These are phyloP conservation scores for Backusella parvicylindrica DNA, from an alignment of 192 early-diverging fungal genomes.

Conservation along the genomic window DNA sequence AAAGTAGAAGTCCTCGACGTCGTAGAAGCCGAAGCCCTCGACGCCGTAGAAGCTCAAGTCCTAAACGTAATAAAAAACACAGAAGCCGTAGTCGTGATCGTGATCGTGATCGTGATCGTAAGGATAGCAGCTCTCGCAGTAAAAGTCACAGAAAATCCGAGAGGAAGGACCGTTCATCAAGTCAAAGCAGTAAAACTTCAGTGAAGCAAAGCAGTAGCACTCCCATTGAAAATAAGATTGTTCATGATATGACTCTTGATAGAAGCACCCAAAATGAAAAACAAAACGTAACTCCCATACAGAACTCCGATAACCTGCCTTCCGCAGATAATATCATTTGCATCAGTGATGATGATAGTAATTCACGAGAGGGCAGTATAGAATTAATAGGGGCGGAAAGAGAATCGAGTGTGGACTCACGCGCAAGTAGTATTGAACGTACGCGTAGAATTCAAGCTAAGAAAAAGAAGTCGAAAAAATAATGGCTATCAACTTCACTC, in stretches of 20 bases:
- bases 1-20: not conserved
- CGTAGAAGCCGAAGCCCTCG: not conserved
- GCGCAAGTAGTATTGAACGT: not conserved
- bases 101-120: not conserved
- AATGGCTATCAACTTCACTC: too few species aligned
- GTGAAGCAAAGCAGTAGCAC: not conserved
- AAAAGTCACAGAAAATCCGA: not conserved
- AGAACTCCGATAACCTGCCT: too few species aligned
- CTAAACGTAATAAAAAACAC: too few species aligned
- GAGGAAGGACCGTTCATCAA: not conserved
- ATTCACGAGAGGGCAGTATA: not conserved
- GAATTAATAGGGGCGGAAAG: not conserved
- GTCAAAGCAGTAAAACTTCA: not conserved
- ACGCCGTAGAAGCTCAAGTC: not conserved
- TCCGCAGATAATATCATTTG: not conserved
- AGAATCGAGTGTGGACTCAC: not conserved
- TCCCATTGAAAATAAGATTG: too few species aligned
- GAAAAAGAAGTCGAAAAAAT: too few species aligned
- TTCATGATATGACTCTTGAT: too few species aligned
- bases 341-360: not conserved
- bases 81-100: not conserved
- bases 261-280: too few species aligned
- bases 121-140: not conserved
- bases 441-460: too few species aligned
- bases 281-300: too few species aligned